Base-by-base conservation (phyloP, 208 protist species). In the Trypanosoma rangeli region DNA sequence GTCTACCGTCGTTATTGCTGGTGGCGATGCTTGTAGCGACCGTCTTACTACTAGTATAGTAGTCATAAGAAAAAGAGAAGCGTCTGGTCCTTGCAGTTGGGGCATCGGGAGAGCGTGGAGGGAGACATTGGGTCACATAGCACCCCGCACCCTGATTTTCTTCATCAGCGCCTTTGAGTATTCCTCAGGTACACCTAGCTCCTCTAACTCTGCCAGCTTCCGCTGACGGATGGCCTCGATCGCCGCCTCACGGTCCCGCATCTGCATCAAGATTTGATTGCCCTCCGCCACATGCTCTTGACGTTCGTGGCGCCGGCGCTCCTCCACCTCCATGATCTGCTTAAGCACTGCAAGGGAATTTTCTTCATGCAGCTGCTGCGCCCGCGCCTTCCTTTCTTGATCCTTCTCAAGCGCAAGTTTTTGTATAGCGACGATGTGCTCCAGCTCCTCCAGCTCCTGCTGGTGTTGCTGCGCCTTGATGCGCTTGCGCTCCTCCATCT, bases 281-380 rank as follows among this genome's bases (percentile, higher is more conserved):
- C 96, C 94, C 79, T 97, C 94, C 58, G 97, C 96, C 0, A 98
- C 79, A 69, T 85, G 93, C 79, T 96, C 92, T 65, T 93, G 90
- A 12, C 91, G 77, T 69, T 95, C 84, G 18, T 79, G 78, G 9
- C 89, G 85, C n/a, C 89, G 79, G 20, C 80, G 78, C 78, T 98
- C 96, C 76, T 97, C 92, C 26, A 91, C 84, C 29, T 96, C 87
- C 82, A 90, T 90, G 56, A 98, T 97, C 68, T 98, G 94, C 69
- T 87, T 85, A 5, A 90, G 78, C 49, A 98, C 70, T 1, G 89
- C 83, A 5, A 94, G 62, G 5, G 90, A 86, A 76, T 97, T 95
- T 64, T 95, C 84, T 29, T 92, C 78, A 33, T 94, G 82, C 62
- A 88, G 68, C 70, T 89, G 74, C 5, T 79, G 80, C 20, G 78